Evolutionary conservation across 2,329 filamentous ascomycete genomes (phyloP).

Genomic region (Onygena corvina): DNA sequence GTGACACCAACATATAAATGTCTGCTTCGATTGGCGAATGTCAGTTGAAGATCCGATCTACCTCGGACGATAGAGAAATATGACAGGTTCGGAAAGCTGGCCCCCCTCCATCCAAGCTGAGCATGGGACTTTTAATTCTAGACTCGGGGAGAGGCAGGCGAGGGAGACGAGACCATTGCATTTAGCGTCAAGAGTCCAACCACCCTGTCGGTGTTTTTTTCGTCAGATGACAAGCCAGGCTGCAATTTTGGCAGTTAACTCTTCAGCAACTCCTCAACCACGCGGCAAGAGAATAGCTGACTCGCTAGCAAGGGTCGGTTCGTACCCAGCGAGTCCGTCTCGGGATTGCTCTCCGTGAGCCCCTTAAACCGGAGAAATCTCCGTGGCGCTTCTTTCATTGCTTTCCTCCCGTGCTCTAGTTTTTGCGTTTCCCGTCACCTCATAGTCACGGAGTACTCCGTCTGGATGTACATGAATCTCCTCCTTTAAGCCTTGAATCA

Average conservation of each 20-base stretch:
- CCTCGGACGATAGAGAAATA: background rate
- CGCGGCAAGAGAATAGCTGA: background rate
- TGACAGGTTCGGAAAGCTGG: background rate
- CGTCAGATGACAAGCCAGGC: constrained; percentile 2
- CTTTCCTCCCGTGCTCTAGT: background rate
- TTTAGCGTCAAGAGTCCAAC: background rate
- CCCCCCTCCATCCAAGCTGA: background rate
- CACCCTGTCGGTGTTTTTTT: background rate
- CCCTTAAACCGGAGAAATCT: background rate
- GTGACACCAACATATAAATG: constrained; percentile 6
- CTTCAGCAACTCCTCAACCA: too few relatives aligned
- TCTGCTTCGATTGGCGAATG: constrained; percentile 1
- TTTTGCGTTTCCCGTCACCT: too few relatives aligned
- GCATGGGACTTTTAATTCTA: background rate
- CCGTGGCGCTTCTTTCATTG: background rate
- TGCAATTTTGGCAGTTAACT: too few relatives aligned
- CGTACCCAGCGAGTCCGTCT: background rate
- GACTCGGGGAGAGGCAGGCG: background rate
- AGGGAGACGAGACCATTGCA: background rate
- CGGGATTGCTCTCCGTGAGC: background rate
- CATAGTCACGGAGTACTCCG: too few relatives aligned
- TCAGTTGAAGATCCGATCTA: background rate
- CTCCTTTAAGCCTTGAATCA: too few relatives aligned
- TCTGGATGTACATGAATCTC: too few relatives aligned
- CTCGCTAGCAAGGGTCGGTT: background rate